Evolutionary conservation across 306 rosid genomes (phyloP).

Genomic region (Glycyrrhiza uralensis): DNA sequence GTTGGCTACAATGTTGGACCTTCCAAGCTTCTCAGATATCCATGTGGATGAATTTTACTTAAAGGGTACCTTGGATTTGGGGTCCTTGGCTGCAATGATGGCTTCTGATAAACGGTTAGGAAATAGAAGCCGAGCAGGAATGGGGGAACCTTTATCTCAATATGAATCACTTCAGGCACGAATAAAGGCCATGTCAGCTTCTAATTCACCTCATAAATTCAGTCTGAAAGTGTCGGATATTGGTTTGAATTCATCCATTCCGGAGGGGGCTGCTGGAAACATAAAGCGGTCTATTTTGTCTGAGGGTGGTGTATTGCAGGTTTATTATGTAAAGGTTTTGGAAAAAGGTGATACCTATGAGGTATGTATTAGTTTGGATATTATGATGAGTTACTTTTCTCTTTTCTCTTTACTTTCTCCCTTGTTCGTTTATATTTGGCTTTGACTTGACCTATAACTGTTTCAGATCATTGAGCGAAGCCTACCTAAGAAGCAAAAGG

Average conservation of each 20-base stretch:
- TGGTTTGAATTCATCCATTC: slow-evolving; percentile 72
- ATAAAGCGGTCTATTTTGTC: slow-evolving; percentile 87
- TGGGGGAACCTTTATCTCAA: slow-evolving; percentile 70
- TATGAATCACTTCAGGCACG: slow-evolving; percentile 84
- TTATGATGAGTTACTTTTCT: background rate
- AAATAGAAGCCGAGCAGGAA: slow-evolving; percentile 55
- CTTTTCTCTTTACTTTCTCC: background rate
- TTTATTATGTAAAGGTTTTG: slow-evolving; percentile 89
- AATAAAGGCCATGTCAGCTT: slow-evolving; percentile 54
- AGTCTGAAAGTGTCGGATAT: slow-evolving; percentile 69
- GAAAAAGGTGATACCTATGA: slow-evolving; percentile 97
- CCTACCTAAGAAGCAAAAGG: slow-evolving; percentile 75
- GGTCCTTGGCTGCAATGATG: slow-evolving; percentile 88
- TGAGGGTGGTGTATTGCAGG: slow-evolving; percentile 87
- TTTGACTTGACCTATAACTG: slow-evolving; percentile 9
- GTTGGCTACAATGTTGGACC: slow-evolving; percentile 52
- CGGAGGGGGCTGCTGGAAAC: slow-evolving; percentile 96
- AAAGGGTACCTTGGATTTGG: slow-evolving; percentile 90
- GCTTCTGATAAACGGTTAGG: slow-evolving; percentile 61
- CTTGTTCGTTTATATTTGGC: background rate
- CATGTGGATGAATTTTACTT: slow-evolving; percentile 81
- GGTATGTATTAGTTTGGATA: slow-evolving; percentile 43
- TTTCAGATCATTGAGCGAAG: slow-evolving; percentile 88
- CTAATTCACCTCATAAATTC: slow-evolving; percentile 62
- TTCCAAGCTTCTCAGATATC: slow-evolving; percentile 81